Conservation (phyloP, 805 yeast species). For the Kodamaea sagamina region DNA sequence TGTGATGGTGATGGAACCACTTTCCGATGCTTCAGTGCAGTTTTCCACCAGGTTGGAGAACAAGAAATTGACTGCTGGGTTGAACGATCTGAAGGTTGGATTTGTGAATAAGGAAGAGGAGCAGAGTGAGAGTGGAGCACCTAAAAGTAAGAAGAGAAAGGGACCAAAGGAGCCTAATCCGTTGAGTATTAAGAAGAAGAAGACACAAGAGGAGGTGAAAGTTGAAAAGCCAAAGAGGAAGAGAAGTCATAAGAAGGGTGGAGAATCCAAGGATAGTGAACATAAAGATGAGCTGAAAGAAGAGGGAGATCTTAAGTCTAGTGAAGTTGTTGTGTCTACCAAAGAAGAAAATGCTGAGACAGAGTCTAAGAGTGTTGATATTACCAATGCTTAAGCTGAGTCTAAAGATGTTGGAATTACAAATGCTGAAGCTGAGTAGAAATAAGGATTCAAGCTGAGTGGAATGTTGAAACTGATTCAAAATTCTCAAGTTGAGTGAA, state of each 20-base stretch:
- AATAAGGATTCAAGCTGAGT: too few species aligned
- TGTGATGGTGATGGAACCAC: conserved; percentile 95
- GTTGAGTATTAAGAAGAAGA: conserved; percentile 80
- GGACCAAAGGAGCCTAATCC: conserved; percentile 90
- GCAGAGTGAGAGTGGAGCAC: conserved; percentile 17
- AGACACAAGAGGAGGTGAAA: conserved; percentile 22
- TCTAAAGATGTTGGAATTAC: neutral
- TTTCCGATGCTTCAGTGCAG: conserved; percentile 64
- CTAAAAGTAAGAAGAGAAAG: conserved; percentile 49
- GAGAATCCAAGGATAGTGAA: conserved; percentile 2
- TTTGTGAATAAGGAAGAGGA: conserved; percentile 24
- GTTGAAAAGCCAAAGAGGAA: conserved; percentile 14
- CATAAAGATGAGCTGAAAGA: neutral
- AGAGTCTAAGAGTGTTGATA: too few species aligned
- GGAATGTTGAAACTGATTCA: too few species aligned
- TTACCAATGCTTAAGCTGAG: too few species aligned
- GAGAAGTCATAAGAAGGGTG: conserved; percentile 12
- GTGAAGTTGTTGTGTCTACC: neutral
- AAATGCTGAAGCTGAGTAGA: neutral
- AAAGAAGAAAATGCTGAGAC: neutral
- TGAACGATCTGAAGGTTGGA: conserved; percentile 67
- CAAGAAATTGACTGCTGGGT: conserved; percentile 71
- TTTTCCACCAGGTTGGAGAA: conserved; percentile 52
- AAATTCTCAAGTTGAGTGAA: too few species aligned
- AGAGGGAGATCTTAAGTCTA: neutral